Conservation (phyloP, 164 flowering plant species). For the Warburgia ugandensis region DNA sequence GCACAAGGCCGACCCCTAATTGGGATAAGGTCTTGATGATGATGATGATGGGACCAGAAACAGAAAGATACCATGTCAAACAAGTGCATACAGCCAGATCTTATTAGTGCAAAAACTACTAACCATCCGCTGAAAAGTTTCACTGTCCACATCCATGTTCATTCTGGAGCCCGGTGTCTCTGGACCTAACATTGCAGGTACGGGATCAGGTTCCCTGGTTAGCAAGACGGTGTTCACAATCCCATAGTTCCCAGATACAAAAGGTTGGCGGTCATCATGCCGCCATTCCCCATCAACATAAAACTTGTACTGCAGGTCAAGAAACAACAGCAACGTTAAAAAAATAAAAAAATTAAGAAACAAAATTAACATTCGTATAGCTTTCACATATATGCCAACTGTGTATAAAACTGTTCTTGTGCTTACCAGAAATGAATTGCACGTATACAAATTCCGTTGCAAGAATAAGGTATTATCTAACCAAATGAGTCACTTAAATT, state of each 20-base stretch:
- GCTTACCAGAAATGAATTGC: neutral
- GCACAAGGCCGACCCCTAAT: too few relatives aligned
- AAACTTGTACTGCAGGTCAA: conserved; percentile 69
- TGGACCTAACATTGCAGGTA: conserved; percentile 24
- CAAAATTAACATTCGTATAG: neutral
- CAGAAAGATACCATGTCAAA: neutral
- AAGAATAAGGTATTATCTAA: too few relatives aligned
- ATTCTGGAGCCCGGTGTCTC: conserved; percentile 38
- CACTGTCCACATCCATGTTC: conserved; percentile 84
- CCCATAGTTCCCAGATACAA: conserved; percentile 52
- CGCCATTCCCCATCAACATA: conserved; percentile 93
- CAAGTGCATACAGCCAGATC: neutral
- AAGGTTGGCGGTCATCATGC: conserved; percentile 68
- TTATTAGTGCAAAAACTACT: conserved; percentile 7
- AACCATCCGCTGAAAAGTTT: conserved; percentile 57
- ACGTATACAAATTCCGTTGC: too few relatives aligned
- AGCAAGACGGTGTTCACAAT: conserved; percentile 61
- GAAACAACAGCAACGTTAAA: neutral
- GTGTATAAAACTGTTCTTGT: neutral
- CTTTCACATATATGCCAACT: neutral
- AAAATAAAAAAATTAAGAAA: neutral
- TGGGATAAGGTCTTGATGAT: too few relatives aligned
- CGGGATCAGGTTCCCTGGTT: conserved; percentile 39
- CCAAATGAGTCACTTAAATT: neutral
- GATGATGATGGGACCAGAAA: neutral